Conservation (phyloP, 2,329 filamentous ascomycete genomes). For the Paecilomyces sp. region DNA sequence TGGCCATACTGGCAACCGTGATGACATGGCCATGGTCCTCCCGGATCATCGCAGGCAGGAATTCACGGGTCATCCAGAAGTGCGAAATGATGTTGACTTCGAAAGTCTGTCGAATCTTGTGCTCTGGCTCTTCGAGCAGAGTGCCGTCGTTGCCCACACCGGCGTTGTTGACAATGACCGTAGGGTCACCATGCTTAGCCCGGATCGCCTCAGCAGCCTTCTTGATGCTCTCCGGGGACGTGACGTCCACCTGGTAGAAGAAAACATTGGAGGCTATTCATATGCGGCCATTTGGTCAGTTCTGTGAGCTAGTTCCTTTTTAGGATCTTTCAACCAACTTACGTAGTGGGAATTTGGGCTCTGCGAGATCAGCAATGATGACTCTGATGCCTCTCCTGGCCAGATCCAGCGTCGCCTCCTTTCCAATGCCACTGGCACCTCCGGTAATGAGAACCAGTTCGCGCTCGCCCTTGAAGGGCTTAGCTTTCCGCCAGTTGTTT, state of each 20-base stretch:
- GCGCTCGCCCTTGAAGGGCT: neutral
- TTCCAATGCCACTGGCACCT: constrained; percentile 32
- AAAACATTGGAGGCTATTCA: constrained; percentile 20
- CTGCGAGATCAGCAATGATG: constrained; percentile 30
- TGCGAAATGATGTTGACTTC: constrained; percentile 48
- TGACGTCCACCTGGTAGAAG: constrained; percentile 34
- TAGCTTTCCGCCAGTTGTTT: constrained; percentile 22
- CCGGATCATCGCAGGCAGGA: constrained; percentile 45
- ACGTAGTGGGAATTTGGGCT: constrained; percentile 24
- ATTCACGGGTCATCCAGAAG: constrained; percentile 45
- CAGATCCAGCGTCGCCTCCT: constrained; percentile 27
- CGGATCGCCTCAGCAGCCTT: constrained; percentile 32
- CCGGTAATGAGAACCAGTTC: constrained; percentile 32
- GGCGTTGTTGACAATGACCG: constrained; percentile 45
- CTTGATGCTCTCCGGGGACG: constrained; percentile 22
- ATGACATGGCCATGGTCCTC: constrained; percentile 51
- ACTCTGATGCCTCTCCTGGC: constrained; percentile 21
- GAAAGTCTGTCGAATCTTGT: constrained; percentile 41
- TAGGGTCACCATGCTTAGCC: constrained; percentile 34
- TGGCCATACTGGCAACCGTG: constrained; percentile 48
- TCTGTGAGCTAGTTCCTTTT: neutral
- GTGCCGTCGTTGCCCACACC: constrained; percentile 41
- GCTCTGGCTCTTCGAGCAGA: constrained; percentile 40
- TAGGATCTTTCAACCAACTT: constrained; percentile 5
- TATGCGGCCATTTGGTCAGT: neutral